Evolutionary conservation across 106 monocot species (phyloP), one percentile per base, ranked within the genome.

Genomic region (Agapanthus africanus): DNA sequence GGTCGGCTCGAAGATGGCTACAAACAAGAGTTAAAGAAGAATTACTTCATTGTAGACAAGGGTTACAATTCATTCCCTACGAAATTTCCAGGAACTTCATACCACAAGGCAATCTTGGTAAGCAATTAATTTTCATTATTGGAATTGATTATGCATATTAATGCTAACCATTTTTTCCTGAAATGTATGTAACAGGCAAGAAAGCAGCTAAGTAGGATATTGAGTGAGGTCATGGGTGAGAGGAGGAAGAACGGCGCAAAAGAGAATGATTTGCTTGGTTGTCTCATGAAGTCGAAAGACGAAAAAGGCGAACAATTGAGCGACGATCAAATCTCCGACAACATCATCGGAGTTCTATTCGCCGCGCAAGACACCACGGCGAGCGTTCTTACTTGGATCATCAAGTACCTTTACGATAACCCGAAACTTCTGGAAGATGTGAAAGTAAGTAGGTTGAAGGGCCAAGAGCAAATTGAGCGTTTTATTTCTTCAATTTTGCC

Each of bases 291-390:
- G 11, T 66, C 73, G 15, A 70, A 39, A 51, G 77, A 78, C 36
- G 82, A 73, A 6, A 65, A 70, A 15, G 71, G 71, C 1, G 73
- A 64, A 18, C 49, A 10, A 18, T 74, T 94, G 28, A 81, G 34
- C 5, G 90, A 87, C 37, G 76, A 88, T 16, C 94, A 94, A 71
- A 88, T 94, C 37, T 76, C 87, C 30, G 94, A 94, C 75, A 94
- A 94, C 70, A 71, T 94, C 67, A 87, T 87, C 47, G 94, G 94
- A 11, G 81, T 90, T 1, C 77, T 94, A 5, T 94, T 90, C 41
- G 94, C 94, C 0, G 94, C 94, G 37, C 90, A 94, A 63, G 94
- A 94, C 72, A 94, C 94, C 4, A 90, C 94, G 0, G 90, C 90
- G 7, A 94, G 94, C 54, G 81, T 70, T 15, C 81, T 94, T 37